Base-by-base conservation (phyloP, 2,329 filamentous ascomycete genomes). In the Leptographium procerum region DNA sequence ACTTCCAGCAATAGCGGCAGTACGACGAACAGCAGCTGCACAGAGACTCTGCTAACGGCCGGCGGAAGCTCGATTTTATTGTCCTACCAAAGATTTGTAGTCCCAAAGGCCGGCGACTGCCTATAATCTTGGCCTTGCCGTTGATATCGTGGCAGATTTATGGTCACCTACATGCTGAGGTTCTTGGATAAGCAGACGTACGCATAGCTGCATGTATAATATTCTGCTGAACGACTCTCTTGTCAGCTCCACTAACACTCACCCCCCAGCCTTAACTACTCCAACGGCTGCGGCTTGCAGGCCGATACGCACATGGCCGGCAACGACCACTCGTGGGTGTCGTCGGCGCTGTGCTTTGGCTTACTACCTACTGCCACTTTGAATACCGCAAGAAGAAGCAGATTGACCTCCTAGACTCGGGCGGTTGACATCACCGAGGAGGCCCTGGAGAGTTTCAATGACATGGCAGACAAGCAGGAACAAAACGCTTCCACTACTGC, bases 321-420 rank as follows among this genome's bases (percentile, higher is more conserved):
- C 48, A 66, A 73, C 56, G 67, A 73, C 58, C 75, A 76, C 62
- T 72, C 72, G 14, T 75, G 73, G 73, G 72, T 75, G 13, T 71
- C 72, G 28, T 73, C 73, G 3, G 71, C 72, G 11, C 68, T 73
- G 57, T 72, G 75, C 59, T 74, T 76, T 56, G 74, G 74, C 29
- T 76, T 71, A 65, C 68, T 76, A 53, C 57, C 3, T 57, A 33
- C 29, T 63, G 62, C 56, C 59, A 43, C 26, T 5, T 57, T 2
- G 61, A 62, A 52, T 62, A 63, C 55, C 51, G 40, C 40, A 22
- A 34, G 48, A 63, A 61, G 61, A n/a, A 34, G 22, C 45, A 52
- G 24, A 36, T 52, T 24, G 62, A 59, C 10, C 52, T 60, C 7
- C 56, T 61, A 14, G 19, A n/a, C 26, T 40, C 56, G n/a, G n/a